Conservation (phyloP, 169 alveolate species). For the Plasmodium yoelii region DNA sequence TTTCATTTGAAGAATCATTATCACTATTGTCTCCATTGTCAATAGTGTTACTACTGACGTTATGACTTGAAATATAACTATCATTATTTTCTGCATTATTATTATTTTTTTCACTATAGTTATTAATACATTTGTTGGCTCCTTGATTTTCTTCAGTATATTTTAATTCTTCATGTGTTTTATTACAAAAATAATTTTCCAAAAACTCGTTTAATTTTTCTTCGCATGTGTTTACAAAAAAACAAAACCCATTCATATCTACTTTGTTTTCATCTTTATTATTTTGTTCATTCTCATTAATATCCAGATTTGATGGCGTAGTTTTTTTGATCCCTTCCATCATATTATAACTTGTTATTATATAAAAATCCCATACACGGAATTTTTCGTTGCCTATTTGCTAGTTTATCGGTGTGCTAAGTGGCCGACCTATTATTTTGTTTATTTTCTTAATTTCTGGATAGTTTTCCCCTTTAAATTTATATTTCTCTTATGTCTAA, state of each 20-base stretch:
- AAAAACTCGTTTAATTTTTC: slow-evolving; percentile 44
- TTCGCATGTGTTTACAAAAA: slow-evolving; percentile 66
- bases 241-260: slow-evolving; percentile 59
- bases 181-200: slow-evolving; percentile 49
- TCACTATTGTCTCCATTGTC: background rate
- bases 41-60: background rate
- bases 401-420: background rate
- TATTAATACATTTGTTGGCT: background rate
- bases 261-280: slow-evolving; percentile 47
- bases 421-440: background rate
- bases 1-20: slow-evolving; percentile 63
- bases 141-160: slow-evolving; percentile 32
- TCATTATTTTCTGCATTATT: background rate
- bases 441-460: no score
- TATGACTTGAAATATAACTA: background rate
- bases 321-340: slow-evolving; percentile 39
- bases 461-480: no score
- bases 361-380: background rate
- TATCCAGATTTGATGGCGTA: slow-evolving; percentile 20
- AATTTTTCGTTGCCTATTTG: background rate
- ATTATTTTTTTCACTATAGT: background rate
- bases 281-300: slow-evolving; percentile 41
- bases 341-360: background rate
- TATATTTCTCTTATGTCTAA: no score
- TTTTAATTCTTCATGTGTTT: slow-evolving; percentile 17